Conservation (phyloP, 495 filamentous ascomycete genomes). For the Glonium stellatum region DNA sequence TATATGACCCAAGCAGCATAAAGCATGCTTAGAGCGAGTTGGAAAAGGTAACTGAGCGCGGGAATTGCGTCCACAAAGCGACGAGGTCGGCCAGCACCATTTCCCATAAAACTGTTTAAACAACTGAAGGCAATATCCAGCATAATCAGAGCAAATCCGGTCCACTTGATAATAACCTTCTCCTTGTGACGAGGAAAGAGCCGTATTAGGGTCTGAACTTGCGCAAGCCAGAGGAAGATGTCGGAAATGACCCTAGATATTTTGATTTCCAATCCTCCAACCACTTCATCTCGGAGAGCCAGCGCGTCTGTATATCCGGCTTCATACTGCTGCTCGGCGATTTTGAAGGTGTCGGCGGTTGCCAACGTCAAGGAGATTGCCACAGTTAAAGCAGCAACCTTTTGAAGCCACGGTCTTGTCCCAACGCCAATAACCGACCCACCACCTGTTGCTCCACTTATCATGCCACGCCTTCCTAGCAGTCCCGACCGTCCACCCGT, state of each 20-base stretch:
- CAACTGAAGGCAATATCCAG: slow-evolving; percentile 83
- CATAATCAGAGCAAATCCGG: slow-evolving; percentile 84
- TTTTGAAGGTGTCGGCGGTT: slow-evolving; percentile 77
- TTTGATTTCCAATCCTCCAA: slow-evolving; percentile 74
- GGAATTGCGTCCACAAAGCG: slow-evolving; percentile 83
- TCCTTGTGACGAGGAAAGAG: slow-evolving; percentile 94
- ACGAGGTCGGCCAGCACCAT: slow-evolving; percentile 51
- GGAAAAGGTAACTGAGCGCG: slow-evolving; percentile 88
- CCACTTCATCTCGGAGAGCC: slow-evolving; percentile 63
- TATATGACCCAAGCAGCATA: slow-evolving; percentile 97
- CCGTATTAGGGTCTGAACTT: slow-evolving; percentile 92
- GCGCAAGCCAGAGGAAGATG: slow-evolving; percentile 93
- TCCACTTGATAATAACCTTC: slow-evolving; percentile 98
- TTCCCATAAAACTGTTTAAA: slow-evolving; percentile 75
- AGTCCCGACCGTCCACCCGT: slow-evolving; percentile 59
- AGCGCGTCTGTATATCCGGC: slow-evolving; percentile 65
- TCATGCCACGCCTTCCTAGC: slow-evolving; percentile 76
- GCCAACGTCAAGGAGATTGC: slow-evolving; percentile 90
- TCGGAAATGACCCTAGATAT: slow-evolving; percentile 87
- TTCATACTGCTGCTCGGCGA: slow-evolving; percentile 72
- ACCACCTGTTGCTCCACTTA: slow-evolving; percentile 63
- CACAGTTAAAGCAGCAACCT: slow-evolving; percentile 82
- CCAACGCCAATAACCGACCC: slow-evolving; percentile 76
- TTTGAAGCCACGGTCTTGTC: slow-evolving; percentile 90
- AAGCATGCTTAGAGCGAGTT: slow-evolving; percentile 76